Evolutionary conservation across 225 moss, liverwort and hornwort species (phyloP).

Genomic region (Straminergon stramineum): DNA sequence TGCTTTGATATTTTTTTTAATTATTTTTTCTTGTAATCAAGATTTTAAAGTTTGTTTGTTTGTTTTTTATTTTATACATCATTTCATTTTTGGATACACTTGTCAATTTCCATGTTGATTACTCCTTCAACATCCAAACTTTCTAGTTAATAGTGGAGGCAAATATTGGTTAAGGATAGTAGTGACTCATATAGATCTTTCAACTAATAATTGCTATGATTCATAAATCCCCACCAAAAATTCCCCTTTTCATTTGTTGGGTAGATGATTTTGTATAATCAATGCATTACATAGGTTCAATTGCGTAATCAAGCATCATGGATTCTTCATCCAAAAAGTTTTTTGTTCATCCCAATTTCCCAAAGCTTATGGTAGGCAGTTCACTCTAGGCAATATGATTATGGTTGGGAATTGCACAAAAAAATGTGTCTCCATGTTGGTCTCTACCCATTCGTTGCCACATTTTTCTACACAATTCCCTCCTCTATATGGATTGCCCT

Average conservation of each 20-base stretch:
- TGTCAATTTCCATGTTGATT: too few relatives aligned
- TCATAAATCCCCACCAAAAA: accelerated
- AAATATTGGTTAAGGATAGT: neutral
- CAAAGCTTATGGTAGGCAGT: accelerated
- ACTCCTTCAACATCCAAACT: neutral
- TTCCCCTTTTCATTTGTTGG: too few relatives aligned
- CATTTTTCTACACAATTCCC: neutral
- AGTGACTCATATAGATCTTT: neutral
- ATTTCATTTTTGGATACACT: neutral
- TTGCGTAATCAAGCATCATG: accelerated
- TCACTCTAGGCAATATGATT: accelerated
- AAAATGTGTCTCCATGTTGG: accelerated
- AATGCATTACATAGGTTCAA: neutral
- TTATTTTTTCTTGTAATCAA: neutral
- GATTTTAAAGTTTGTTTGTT: neutral
- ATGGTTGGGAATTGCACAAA: neutral
- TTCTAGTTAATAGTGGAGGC: neutral
- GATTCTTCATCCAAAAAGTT: accelerated
- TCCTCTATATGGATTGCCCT: accelerated
- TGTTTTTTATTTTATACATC: neutral
- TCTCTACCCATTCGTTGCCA: neutral
- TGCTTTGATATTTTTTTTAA: too few relatives aligned
- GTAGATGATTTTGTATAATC: accelerated
- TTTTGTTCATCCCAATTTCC: neutral
- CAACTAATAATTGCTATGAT: neutral